Base-by-base conservation (phyloP, 192 early-diverging fungal genomes). In the Rhizophagus prolifer region DNA sequence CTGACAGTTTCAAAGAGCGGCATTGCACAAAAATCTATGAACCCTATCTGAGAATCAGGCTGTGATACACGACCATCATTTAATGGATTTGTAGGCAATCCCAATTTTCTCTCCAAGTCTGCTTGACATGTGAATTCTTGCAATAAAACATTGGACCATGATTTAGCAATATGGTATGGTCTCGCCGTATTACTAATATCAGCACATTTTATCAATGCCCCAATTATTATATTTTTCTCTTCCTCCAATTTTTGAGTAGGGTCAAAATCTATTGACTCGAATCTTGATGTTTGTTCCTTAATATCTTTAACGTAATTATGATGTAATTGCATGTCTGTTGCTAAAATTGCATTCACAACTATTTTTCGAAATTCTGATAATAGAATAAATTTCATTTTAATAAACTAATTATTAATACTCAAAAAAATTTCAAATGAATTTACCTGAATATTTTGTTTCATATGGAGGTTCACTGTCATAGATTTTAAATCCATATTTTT, bases 281-380 rank as follows among this genome's bases (percentile, higher is more conserved):
- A 82, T 70, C 90, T 87, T 70, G 85, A 78, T 59, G 82, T 79
- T 75, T 90, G 88, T 10, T 89, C 88, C 59, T 87, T 88, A 82
- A 92, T 88, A 79, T 92, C 91, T 78, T 81, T 81, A 28, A 93
- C 91, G 80, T 92, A 94, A 68, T 93, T 92, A 79, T 87, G 89
- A 75, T 94, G 92, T 36, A 92, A 86, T 30, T 88, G 88, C 93
- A 94, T 94, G 76, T 94, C 93, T 0, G 93, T 94, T 2, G 93
- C 92, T 60, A 94, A 74, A 50, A 94, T 91, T 31, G 89, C 90
- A 60, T 89, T 88, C 19, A 93, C 85, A 1, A 92, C 87, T 67
- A 90, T 83, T 72, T 90, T 88, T 58, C 92, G 88, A 78, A 94
- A 92, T 76, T 92, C 91, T 85, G 85, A 81, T 68, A 60, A 68